Percentiles rank a stretch among this genome's conserved stretches.
Conservation (phyloP, 208 protist genomes). For the Herpetomonas tarakana region DNA sequence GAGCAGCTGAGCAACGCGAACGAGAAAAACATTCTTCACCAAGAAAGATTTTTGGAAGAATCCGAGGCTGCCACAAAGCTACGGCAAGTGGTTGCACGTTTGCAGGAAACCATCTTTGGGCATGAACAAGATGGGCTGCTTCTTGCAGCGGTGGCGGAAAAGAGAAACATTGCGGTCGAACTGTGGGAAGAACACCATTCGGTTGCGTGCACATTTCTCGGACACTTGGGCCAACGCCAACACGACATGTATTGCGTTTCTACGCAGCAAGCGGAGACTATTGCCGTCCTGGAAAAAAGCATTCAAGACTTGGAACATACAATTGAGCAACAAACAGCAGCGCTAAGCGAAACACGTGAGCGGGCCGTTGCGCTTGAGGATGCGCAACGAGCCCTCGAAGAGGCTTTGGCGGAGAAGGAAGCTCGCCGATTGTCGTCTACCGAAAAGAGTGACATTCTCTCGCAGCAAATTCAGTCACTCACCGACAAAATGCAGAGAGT, state of each 20-base stretch:
- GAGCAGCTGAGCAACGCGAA: conserved; percentile 52
- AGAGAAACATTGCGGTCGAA: background rate
- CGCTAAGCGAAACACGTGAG: background rate
- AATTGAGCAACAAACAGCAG: background rate
- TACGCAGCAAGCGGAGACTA: background rate
- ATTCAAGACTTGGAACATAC: background rate
- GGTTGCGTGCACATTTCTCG: too few relatives aligned
- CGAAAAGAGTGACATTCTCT: background rate
- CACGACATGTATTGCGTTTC: too few relatives aligned
- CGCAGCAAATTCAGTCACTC: background rate
- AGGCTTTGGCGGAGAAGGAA: background rate
- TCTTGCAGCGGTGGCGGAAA: background rate
- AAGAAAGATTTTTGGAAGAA: conserved; percentile 53
- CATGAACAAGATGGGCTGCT: conserved; percentile 6
- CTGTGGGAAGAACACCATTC: too few relatives aligned
- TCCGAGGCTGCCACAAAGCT: conserved; percentile 31
- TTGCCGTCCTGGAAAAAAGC: background rate
- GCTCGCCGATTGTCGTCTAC: background rate
- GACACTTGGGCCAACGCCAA: too few relatives aligned
- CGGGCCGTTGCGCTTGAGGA: too few relatives aligned
- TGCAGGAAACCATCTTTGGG: conserved; percentile 4
- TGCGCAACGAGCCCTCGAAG: background rate
- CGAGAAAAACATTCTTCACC: conserved; percentile 48
- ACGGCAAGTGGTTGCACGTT: conserved; percentile 15
- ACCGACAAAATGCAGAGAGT: background rate